Base-by-base conservation (phyloP, 306 rosid species). In the Trifolium pratense region DNA sequence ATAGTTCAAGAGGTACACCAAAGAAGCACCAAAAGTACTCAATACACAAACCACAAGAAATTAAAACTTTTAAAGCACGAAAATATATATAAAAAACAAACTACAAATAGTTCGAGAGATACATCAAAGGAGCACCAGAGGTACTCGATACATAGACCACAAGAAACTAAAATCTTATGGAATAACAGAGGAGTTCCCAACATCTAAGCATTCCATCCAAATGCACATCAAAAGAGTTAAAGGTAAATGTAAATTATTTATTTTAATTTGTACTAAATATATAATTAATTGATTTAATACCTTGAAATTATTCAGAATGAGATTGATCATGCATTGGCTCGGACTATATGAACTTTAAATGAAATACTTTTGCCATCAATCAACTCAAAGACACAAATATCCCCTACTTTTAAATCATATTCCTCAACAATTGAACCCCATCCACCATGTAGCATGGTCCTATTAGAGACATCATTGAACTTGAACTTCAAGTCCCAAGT, bases 311-410 rank as follows among this genome's bases (percentile, higher is more conserved):
- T 5, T 7, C 1, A 7, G 48, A 18, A 46, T 1, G 46, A 46
- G 70, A 17, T 60, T 43, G 77, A 56, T 48, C 60, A 16, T 42
- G 5, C 31, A 29, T 29, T 29, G 60, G 21, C 34, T 34, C 18
- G 42, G 23, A 34, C 34, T 36, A 66, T 23, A 16, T 2, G 6
- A 16, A 70, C 12, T 39, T 51, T 61, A 70, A 77, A 77, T 1
- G 16, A 11, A 40, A 78, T 11, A 5, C 17, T 9, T 3, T n/a
- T 7, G 18, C 0, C 0, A 5, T 52, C 21, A 42, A 17, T 20
- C 73, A 62, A 20, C 82, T 71, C 77, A 78, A 78, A 71, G 0
- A 63, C 42, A 71, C 77, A 78, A 71, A 20, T 58, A 8, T 78
- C 82, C 7, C 67, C 67, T 2, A 7, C 51, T 31, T 71, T 25